Conservation (phyloP, 1,284 basidiomycete species). For the Vanrija sp. region DNA sequence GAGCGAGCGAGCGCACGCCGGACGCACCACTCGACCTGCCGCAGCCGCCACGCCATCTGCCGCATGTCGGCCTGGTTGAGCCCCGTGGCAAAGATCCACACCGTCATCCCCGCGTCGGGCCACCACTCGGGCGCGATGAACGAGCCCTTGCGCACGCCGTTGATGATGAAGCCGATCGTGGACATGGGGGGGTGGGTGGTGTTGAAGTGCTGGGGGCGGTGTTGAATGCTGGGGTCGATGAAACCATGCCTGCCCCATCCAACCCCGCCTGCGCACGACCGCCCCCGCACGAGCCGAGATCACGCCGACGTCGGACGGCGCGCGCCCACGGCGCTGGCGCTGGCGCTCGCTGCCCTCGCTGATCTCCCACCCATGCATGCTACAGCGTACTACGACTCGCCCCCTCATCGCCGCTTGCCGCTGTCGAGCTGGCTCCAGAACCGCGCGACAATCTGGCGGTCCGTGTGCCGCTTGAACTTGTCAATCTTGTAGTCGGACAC, state of each 20-base stretch:
- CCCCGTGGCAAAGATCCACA: slow-evolving; percentile 9
- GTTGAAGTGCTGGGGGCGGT: not conserved
- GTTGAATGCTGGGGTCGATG: not conserved
- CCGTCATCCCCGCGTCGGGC: slow-evolving; percentile 11
- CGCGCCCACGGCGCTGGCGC: not conserved
- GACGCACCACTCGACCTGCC: slow-evolving; percentile 6
- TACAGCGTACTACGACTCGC: not conserved
- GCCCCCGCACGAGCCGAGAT: not conserved
- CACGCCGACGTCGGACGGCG: not conserved
- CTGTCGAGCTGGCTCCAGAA: slow-evolving; percentile 87
- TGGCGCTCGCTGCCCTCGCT: not conserved
- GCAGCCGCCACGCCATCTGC: slow-evolving; percentile 2
- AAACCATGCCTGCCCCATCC: too few species aligned
- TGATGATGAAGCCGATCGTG: slow-evolving; percentile 10
- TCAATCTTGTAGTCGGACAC: slow-evolving; percentile 85
- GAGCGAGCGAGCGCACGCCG: not conserved
- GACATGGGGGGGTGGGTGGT: slow-evolving; percentile 2
- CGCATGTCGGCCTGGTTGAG: slow-evolving; percentile 1
- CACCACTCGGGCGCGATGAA: slow-evolving; percentile 12
- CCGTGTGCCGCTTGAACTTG: slow-evolving; percentile 82
- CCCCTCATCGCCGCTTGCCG: slow-evolving; percentile 16
- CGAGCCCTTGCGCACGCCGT: slow-evolving; percentile 7
- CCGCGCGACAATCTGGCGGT: slow-evolving; percentile 87
- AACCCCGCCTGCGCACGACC: not conserved
- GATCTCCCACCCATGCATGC: not conserved